Evolutionary conservation across 371 early-diverging fungal species (phyloP), one percentile per base, ranked within the genome.

Genomic region (Syncephalis plumigaleata): DNA sequence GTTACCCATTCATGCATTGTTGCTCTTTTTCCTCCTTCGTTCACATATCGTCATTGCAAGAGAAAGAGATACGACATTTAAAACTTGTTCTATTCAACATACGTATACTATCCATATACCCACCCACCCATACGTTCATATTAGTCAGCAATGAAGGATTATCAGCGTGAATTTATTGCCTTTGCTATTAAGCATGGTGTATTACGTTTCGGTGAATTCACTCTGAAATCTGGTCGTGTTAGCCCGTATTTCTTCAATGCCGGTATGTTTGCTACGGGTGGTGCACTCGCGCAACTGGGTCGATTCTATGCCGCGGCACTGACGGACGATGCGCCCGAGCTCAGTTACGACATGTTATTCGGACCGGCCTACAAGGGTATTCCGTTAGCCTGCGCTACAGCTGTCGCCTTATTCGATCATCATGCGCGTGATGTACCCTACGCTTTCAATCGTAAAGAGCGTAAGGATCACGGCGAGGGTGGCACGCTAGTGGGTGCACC

Each of bases 311-410:
- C 95, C 17, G 75, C 85, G 11, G 85, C 87, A 16, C 69, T 94
- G 25, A 55, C 64, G 26, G 86, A 88, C 60, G 31, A 31, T 31
- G 31, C 31, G 11, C 65, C 64, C 4, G 61, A 58, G 5, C 61
- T 89, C 40, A 49, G 66, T 24, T 88, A 81, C 61, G 87, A 90
- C 65, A 77, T 91, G 38, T 65, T 97, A 43, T 95, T 95, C 68
- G 97, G 97, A 11, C 95, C 97, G 5, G 97, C 97, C 15, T 97
- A 97, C 77, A 97, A 97, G 75, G 97, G 95, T 44, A 86, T 97
- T 48, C 95, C 97, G 9, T 71, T 97, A 15, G 91, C 85, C 1
- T 71, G 85, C 22, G 66, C 91, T 8, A 81, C 87, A 13, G 83
- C 81, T 21, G 67, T 91, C 16, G 70, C 84, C 2, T 62, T 94